Conservation (phyloP, 2,329 filamentous ascomycete species). For the Colletotrichum sp. region DNA sequence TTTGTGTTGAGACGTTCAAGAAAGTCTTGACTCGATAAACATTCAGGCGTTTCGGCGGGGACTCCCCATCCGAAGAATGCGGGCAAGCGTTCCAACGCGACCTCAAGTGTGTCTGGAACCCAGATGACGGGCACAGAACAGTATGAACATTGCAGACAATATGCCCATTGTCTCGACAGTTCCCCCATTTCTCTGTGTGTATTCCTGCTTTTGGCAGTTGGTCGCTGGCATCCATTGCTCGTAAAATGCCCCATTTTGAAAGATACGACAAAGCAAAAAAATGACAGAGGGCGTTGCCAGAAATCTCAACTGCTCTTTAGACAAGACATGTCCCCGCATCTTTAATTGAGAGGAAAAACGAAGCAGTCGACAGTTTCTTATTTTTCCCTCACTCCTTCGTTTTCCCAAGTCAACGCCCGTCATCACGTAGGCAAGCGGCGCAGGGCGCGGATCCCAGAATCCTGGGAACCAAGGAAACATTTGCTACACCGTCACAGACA, state of each 20-base stretch:
- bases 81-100: slow-evolving; percentile 1
- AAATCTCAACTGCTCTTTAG: neutral
- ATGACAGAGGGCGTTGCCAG: neutral
- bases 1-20: neutral
- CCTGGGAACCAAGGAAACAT: neutral
- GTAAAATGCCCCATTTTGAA: neutral
- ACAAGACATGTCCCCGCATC: slow-evolving; percentile 3
- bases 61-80: slow-evolving; percentile 1
- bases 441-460: neutral
- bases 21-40: slow-evolving; percentile 7
- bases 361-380: neutral
- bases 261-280: neutral
- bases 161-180: neutral
- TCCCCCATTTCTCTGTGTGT: neutral
- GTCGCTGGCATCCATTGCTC: neutral
- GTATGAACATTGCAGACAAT: neutral
- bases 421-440: neutral
- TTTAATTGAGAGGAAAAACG: neutral
- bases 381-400: neutral
- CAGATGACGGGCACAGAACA: neutral
- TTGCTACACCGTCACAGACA: neutral
- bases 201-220: neutral
- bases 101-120: neutral
- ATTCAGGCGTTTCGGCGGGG: slow-evolving; percentile 4
- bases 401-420: neutral